Base-by-base conservation (phyloP, 768 basidiomycete genomes). In the Tephrocybe rancida region DNA sequence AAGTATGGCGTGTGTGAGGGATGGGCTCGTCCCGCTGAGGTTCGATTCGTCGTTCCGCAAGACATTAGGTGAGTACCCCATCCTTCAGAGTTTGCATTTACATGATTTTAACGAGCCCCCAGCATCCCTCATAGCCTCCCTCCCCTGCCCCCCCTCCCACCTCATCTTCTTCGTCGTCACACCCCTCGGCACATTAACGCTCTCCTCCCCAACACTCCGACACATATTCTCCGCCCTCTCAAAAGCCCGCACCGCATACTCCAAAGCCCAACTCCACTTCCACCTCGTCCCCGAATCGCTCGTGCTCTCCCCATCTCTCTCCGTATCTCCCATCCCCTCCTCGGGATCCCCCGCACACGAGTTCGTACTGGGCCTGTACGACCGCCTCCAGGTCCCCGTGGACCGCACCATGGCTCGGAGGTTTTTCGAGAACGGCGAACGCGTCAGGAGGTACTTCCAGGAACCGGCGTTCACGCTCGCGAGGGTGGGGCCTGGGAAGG, bases 201-300 rank as follows among this genome's bases (percentile, higher is more conserved):
- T 90, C 3, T 73, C 83, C 9, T 92, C 88, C 0, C 80, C 82
- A 13, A 65, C 80, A 18, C 79, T 92, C n/a, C 84, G 89, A 18
- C 84, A 88, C 64, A 72, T 90, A 25, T 78, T 89, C 48, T 82
- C 82, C 7, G 78, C 84, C 3, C 70, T 85, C 56, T 85, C 83
- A 61, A 86, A 86, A 54, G 69, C 79, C 3, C 64, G 76, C 50
- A 81, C 79, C 66, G 68, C 74, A 11, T 73, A 75, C 44, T 60
- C 70, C n/a, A 64, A 77, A 11, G 74, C 76, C 21, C 82, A 83
- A 46, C 74, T 88, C 16, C 73, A 87, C 25, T 81, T 90, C 54
- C 88, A 94, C 51, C 81, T 92, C 57, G 73, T 94, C 39, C 88
- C 92, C 3, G 86, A 91, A 56, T 73, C 80, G 27, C 70, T 82